These are phyloP conservation scores for Coffea humblotiana DNA, from an alignment of 305 asterid species.

Conservation along the genomic window DNA sequence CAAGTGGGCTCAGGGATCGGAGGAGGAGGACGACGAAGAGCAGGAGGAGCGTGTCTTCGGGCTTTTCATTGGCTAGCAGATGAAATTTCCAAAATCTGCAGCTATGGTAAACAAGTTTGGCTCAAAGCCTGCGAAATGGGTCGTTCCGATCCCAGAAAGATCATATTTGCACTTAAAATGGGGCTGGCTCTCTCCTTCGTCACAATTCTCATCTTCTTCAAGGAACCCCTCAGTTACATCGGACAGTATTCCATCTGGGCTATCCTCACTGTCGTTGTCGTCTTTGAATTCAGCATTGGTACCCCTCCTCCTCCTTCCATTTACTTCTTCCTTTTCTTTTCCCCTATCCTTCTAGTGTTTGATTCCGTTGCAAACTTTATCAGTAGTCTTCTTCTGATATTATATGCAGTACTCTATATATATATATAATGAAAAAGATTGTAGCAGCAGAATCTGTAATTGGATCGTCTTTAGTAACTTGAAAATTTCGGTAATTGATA, in stretches of 20 bases:
- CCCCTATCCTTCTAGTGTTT: too few species aligned
- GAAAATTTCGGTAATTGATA: too few species aligned
- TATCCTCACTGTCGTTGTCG: conserved; percentile 85
- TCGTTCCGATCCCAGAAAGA: conserved; percentile 77
- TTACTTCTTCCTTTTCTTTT: not conserved
- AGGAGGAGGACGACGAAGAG: conserved; percentile 27
- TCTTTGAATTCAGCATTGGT: conserved; percentile 92
- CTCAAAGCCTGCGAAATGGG: conserved; percentile 58
- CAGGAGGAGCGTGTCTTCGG: conserved; percentile 35
- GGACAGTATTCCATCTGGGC: conserved; percentile 79
- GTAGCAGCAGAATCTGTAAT: too few species aligned
- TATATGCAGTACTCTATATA: too few species aligned
- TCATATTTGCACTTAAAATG: conserved; percentile 71
- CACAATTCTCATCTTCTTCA: conserved; percentile 68
- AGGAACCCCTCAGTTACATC: conserved; percentile 61
- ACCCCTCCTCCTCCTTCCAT: not conserved
- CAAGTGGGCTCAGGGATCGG: conserved; percentile 43
- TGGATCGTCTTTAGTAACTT: too few species aligned
- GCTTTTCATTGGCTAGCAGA: conserved; percentile 20
- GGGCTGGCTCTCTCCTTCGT: conserved; percentile 68
- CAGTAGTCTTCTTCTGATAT: too few species aligned
- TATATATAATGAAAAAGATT: too few species aligned
- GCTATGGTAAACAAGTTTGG: conserved; percentile 23
- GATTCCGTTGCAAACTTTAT: too few species aligned
- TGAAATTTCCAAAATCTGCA: conserved; percentile 28